phyloP scores from a whole-genome alignment of 176 grass and related monocot species.

The Microstegium vimineum region DNA sequence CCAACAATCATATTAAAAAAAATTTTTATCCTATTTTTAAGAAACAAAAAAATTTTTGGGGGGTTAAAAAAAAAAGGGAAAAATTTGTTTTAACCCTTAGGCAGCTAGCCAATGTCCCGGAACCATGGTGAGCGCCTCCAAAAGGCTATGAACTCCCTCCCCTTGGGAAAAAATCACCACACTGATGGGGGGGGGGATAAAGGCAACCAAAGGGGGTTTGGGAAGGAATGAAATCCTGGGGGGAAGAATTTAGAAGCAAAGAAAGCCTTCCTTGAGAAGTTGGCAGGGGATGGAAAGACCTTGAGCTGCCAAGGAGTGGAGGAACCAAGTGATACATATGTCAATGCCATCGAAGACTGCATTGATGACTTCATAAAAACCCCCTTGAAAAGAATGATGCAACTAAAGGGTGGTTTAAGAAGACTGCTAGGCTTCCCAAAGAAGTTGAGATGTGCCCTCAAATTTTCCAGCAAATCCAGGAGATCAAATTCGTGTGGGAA shows the following conservation, averaged over 20 bases:
- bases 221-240: not conserved
- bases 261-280: not conserved
- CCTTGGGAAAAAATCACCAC: too few species aligned
- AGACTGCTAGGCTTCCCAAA: not conserved
- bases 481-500: not conserved
- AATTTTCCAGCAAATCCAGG: not conserved
- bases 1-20: too few species aligned
- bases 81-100: too few species aligned
- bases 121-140: too few species aligned
- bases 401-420: not conserved
- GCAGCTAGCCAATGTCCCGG: too few species aligned
- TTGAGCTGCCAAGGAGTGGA: not conserved
- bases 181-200: too few species aligned
- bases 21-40: too few species aligned
- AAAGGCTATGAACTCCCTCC: too few species aligned
- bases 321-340: slow-evolving; percentile 5
- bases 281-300: not conserved
- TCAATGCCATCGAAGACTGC: not conserved
- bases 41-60: too few species aligned
- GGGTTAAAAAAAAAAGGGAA: too few species aligned
- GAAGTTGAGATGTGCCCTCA: not conserved
- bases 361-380: slow-evolving; percentile 9
- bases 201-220: too few species aligned
- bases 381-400: not conserved
- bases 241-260: not conserved